phyloP scores from a whole-genome alignment of 495 filamentous ascomycete genomes.

The Hamigera avellanea region DNA sequence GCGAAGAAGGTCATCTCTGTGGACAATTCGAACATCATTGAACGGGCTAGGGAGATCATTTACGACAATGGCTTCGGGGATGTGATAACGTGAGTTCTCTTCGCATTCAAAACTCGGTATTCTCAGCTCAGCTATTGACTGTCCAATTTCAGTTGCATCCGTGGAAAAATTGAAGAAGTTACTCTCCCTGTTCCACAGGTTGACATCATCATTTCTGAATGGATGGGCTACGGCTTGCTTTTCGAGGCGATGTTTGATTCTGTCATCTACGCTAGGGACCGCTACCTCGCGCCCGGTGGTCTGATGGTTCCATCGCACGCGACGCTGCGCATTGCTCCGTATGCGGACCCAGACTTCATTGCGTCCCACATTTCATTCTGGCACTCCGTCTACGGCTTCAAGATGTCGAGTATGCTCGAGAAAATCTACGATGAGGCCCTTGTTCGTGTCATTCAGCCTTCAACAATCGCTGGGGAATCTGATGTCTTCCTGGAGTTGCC shows the following conservation, averaged over 20 bases:
- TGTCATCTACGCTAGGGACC: slow-evolving; percentile 87
- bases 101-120: neutral
- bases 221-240: slow-evolving; percentile 99
- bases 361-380: slow-evolving; percentile 54
- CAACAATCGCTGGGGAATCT: slow-evolving; percentile 34
- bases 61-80: slow-evolving; percentile 68
- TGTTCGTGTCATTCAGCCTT: slow-evolving; percentile 34
- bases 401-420: slow-evolving; percentile 43
- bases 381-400: slow-evolving; percentile 51
- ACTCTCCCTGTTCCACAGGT: slow-evolving; percentile 76
- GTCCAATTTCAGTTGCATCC: slow-evolving; percentile 38
- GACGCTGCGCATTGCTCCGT: slow-evolving; percentile 74
- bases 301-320: slow-evolving; percentile 88
- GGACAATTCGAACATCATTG: slow-evolving; percentile 88
- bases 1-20: slow-evolving; percentile 86
- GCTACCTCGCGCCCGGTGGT: slow-evolving; percentile 66
- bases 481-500: slow-evolving; percentile 42
- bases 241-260: slow-evolving; percentile 98
- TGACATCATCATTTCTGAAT: slow-evolving; percentile 98
- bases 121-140: slow-evolving; percentile 7
- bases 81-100: slow-evolving; percentile 52
- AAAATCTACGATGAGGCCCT: slow-evolving; percentile 49
- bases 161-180: slow-evolving; percentile 90
- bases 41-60: slow-evolving; percentile 75
- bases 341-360: slow-evolving; percentile 75